Percentiles rank a stretch among this genome's conserved stretches.
These are phyloP conservation scores for Schwanniomyces polymorphus DNA, from an alignment of 805 yeast genomes.

Conservation along the genomic window DNA sequence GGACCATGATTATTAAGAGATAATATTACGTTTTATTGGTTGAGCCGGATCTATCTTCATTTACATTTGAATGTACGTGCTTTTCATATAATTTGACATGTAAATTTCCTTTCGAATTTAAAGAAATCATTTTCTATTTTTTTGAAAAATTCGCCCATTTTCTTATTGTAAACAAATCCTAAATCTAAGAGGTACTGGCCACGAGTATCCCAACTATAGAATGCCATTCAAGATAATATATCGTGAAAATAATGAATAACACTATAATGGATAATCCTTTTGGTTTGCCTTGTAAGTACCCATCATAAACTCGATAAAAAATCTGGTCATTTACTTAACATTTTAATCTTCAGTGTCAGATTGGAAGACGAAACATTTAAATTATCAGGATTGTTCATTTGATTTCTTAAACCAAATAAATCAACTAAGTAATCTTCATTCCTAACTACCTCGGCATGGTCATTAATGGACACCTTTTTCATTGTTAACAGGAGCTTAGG, in stretches of 20 bases:
- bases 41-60: background rate
- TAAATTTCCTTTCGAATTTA: constrained; percentile 33
- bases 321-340: constrained; percentile 27
- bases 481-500: too few relatives aligned
- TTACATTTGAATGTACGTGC: constrained; percentile 8
- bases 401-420: background rate
- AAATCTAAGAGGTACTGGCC: constrained; percentile 27
- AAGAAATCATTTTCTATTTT: constrained; percentile 29
- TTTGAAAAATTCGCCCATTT: constrained; percentile 23
- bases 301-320: constrained; percentile 35
- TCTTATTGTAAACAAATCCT: constrained; percentile 31
- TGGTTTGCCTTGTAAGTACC: constrained; percentile 25
- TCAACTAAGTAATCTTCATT: background rate
- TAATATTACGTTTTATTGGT: background rate
- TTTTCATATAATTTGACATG: constrained; percentile 23
- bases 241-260: constrained; percentile 37
- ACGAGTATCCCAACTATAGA: constrained; percentile 30
- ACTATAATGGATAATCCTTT: constrained; percentile 29
- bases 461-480: too few relatives aligned
- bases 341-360: background rate
- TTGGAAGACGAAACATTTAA: background rate
- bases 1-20: constrained; percentile 29
- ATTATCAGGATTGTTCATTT: background rate
- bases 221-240: constrained; percentile 37
- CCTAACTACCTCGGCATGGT: background rate